phyloP scores from a whole-genome alignment of 2,329 filamentous ascomycete genomes.

The Podosphaera xanthii region DNA sequence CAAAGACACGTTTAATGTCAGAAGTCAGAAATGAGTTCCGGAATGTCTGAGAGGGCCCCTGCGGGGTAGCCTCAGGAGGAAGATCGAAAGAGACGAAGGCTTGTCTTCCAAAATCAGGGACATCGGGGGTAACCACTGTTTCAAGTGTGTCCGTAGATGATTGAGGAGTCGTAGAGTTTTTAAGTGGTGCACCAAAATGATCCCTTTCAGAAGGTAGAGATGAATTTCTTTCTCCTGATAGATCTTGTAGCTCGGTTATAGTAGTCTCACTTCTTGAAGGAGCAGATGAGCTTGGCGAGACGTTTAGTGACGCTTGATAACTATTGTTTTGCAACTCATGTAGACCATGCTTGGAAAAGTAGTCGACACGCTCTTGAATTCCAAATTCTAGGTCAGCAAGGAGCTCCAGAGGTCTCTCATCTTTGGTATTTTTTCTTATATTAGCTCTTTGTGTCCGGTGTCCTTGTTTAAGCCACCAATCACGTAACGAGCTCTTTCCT shows the following conservation, averaged over 20 bases:
- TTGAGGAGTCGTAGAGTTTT: neutral
- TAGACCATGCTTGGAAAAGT: slow-evolving; percentile 8
- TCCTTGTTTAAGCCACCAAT: slow-evolving; percentile 13
- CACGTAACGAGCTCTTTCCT: slow-evolving; percentile 20
- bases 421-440: slow-evolving; percentile 4
- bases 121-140: slow-evolving; percentile 11
- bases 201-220: no score
- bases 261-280: neutral
- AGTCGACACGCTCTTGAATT: slow-evolving; percentile 11
- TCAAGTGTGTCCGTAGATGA: neutral
- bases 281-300: slow-evolving; percentile 5
- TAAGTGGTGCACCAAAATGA: neutral
- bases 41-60: slow-evolving; percentile 8
- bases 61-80: slow-evolving; percentile 3
- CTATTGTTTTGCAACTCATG: slow-evolving; percentile 11
- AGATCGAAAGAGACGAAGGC: slow-evolving; percentile 11
- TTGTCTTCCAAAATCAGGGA: slow-evolving; percentile 5
- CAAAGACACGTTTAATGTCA: slow-evolving; percentile 12
- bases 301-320: neutral
- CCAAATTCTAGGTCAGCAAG: slow-evolving; percentile 14
- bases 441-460: slow-evolving; percentile 7
- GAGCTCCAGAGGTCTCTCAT: slow-evolving; percentile 5
- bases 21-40: slow-evolving; percentile 12
- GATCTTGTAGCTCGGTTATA: neutral
- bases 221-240: neutral